phyloP scores from a whole-genome alignment of 2,329 filamentous ascomycete genomes.

The Albifimbria verrucaria region DNA sequence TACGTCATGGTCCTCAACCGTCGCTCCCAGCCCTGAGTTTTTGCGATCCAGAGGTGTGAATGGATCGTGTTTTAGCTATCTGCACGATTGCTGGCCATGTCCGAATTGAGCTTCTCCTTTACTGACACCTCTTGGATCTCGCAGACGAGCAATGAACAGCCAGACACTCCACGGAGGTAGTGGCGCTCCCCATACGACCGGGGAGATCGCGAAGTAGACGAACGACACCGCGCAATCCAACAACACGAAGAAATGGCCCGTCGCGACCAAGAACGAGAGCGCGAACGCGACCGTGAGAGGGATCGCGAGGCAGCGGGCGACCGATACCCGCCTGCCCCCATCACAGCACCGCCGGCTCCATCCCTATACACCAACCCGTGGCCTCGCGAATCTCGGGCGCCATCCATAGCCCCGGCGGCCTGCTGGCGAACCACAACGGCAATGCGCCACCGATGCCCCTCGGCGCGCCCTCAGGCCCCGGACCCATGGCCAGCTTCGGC shows the following conservation, averaged over 20 bases:
- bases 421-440: conserved; percentile 71
- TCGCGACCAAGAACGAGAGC: conserved; percentile 41
- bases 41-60: no score
- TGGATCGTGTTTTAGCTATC: no score
- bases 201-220: conserved; percentile 43
- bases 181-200: conserved; percentile 42
- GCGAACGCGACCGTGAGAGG: conserved; percentile 61
- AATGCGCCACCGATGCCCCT: conserved; percentile 51
- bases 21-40: background rate
- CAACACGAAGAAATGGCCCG: conserved; percentile 46
- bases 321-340: conserved; percentile 67
- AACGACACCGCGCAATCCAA: conserved; percentile 43
- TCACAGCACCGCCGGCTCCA: conserved; percentile 82
- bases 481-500: conserved; percentile 47
- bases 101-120: background rate
- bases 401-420: conserved; percentile 88
- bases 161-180: conserved; percentile 39
- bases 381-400: conserved; percentile 75
- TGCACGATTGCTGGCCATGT: no score
- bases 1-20: background rate
- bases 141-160: conserved; percentile 41
- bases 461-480: conserved; percentile 45
- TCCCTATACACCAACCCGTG: conserved; percentile 92
- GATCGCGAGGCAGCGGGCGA: conserved; percentile 64
- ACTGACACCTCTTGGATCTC: background rate